Conservation (phyloP, 1,139 yeast species). For the Pichia cactophila region DNA sequence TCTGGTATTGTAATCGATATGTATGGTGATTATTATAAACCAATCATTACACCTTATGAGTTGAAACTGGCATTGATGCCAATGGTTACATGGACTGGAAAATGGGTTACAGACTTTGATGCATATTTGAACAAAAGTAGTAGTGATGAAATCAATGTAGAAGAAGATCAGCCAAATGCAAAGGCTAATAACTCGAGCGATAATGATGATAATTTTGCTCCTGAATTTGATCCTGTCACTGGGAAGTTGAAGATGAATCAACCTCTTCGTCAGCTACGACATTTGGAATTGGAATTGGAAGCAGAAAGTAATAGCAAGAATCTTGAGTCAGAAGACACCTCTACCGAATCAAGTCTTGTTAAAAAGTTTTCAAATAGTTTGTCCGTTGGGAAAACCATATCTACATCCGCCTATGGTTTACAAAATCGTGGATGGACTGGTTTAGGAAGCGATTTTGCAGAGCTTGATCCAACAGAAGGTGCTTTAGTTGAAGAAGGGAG, state of each 20-base stretch:
- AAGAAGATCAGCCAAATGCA: constrained; percentile 26
- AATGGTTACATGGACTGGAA: constrained; percentile 81
- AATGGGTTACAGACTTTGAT: constrained; percentile 81
- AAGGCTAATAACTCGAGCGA: constrained; percentile 22
- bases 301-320: constrained; percentile 2
- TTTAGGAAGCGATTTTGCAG: constrained; percentile 70
- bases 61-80: constrained; percentile 68
- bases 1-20: constrained; percentile 85
- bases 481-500: constrained; percentile 77
- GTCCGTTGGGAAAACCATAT: constrained; percentile 67
- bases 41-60: constrained; percentile 91
- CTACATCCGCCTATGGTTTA: constrained; percentile 77
- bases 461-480: constrained; percentile 40
- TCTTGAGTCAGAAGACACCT: constrained; percentile 12
- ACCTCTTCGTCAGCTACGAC: constrained; percentile 65
- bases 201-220: constrained; percentile 55
- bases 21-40: constrained; percentile 73
- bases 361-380: constrained; percentile 54
- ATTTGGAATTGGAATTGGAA: constrained; percentile 44
- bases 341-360: constrained; percentile 35
- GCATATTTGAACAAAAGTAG: constrained; percentile 35
- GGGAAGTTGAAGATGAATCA: constrained; percentile 67
- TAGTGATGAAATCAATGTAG: constrained; percentile 22
- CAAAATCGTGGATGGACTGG: constrained; percentile 84
- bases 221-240: constrained; percentile 82